Evolutionary conservation across 2,329 filamentous ascomycete genomes (phyloP).

Genomic region (Arthrocladium fulminans): DNA sequence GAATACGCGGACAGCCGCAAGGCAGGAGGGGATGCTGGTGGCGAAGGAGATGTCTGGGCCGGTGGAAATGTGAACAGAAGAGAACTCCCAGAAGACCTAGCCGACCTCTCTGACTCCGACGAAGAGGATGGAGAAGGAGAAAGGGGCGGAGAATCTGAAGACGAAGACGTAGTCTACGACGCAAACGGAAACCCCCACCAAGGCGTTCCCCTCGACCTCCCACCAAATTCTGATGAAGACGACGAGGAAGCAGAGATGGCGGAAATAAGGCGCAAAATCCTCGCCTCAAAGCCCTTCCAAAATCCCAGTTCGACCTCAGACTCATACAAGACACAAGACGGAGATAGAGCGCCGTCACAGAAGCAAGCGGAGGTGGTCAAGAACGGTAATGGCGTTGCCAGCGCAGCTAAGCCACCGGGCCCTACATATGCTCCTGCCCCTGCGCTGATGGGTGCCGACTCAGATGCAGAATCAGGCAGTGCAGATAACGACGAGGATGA

Average conservation of each 20-base stretch:
- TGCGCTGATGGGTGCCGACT: conserved; percentile 40
- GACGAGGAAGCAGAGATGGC: conserved; percentile 89
- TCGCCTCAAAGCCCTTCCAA: conserved; percentile 81
- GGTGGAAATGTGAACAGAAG: conserved; percentile 76
- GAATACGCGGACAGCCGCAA: conserved; percentile 75
- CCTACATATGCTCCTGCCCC: neutral
- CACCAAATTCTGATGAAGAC: conserved; percentile 66
- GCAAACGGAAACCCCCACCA: conserved; percentile 40
- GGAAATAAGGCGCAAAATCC: conserved; percentile 78
- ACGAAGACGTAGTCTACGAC: conserved; percentile 38
- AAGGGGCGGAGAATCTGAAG: conserved; percentile 39
- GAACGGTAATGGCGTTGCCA: conserved; percentile 12
- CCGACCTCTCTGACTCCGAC: conserved; percentile 32
- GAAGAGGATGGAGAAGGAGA: conserved; percentile 37
- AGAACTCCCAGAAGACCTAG: conserved; percentile 38
- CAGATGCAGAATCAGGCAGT: conserved; percentile 62
- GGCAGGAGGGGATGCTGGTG: conserved; percentile 41
- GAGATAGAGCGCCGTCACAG: conserved; percentile 49
- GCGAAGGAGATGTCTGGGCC: conserved; percentile 69
- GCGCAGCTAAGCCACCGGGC: neutral
- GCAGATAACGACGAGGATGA: conserved; percentile 63
- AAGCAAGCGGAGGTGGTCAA: conserved; percentile 53
- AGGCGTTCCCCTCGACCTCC: conserved; percentile 52
- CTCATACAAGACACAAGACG: conserved; percentile 18
- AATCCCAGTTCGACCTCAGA: conserved; percentile 40